These are phyloP conservation scores for Gaultheria prostrata DNA, from an alignment of 148 eudicot genomes.

Conservation along the genomic window DNA sequence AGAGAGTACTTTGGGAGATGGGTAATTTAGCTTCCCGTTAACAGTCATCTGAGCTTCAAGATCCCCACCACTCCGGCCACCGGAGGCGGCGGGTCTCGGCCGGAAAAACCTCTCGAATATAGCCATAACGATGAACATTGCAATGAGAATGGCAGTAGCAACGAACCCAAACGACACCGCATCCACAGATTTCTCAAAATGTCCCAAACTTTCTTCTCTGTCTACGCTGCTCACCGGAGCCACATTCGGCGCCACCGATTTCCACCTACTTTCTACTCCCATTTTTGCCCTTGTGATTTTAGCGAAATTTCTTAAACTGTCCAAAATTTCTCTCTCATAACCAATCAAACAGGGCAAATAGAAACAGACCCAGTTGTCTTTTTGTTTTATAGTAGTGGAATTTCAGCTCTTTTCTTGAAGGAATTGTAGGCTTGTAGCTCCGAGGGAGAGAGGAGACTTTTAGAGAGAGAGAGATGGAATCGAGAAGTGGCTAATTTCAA, in stretches of 20 bases:
- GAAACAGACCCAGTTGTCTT: background rate
- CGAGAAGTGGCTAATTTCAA: constrained; percentile 16
- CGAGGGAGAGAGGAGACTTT: background rate
- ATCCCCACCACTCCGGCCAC: constrained; percentile 18
- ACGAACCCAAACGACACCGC: constrained; percentile 63
- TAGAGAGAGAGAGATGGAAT: background rate
- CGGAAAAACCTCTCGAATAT: constrained; percentile 50
- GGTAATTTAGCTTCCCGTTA: constrained; percentile 34
- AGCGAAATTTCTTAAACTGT: background rate
- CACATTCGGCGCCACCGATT: constrained; percentile 22
- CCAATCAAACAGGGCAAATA: background rate
- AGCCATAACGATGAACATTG: constrained; percentile 60
- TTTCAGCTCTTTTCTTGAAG: background rate
- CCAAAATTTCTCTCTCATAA: background rate
- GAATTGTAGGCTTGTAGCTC: background rate
- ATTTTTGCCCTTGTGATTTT: background rate
- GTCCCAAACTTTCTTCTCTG: constrained; percentile 31
- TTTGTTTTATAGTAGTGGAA: background rate
- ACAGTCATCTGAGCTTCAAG: constrained; percentile 20
- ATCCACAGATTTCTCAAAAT: constrained; percentile 40
- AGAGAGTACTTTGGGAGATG: constrained; percentile 44
- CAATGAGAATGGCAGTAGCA: constrained; percentile 52
- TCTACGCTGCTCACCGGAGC: constrained; percentile 28
- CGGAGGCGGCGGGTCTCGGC: constrained; percentile 28
- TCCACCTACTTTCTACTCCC: constrained; percentile 12